Percentiles rank a stretch among this genome's conserved stretches.
Evolutionary conservation across 768 basidiomycete species (phyloP).

Genomic region (Phylloporus scabripes): DNA sequence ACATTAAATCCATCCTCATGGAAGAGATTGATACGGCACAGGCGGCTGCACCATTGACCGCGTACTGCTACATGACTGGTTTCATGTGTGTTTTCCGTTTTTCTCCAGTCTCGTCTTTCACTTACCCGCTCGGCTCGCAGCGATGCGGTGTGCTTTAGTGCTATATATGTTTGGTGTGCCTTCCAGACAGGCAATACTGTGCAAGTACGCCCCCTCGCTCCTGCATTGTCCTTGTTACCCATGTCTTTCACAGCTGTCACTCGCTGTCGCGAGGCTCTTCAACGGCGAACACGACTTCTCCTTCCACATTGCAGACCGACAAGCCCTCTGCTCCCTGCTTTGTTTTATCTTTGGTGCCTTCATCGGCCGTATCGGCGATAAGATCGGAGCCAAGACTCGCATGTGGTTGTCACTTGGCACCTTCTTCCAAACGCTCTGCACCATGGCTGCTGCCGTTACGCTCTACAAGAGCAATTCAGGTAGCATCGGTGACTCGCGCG

Average conservation of each 20-base stretch:
- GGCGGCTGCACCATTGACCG: conserved; percentile 50
- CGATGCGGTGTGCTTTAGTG: conserved; percentile 69
- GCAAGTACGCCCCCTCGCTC: conserved; percentile 38
- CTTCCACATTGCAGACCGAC: conserved; percentile 80
- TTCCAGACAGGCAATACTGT: conserved; percentile 80
- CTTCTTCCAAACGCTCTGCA: conserved; percentile 68
- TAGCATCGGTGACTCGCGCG: conserved; percentile 49
- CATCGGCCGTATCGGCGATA: conserved; percentile 80
- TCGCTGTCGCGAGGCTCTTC: conserved; percentile 82
- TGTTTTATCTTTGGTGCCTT: conserved; percentile 76
- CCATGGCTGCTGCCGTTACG: conserved; percentile 63
- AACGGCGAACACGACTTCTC: conserved; percentile 43
- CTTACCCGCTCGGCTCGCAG: conserved; percentile 29
- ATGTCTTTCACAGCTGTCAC: conserved; percentile 1
- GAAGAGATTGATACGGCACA: conserved; percentile 23
- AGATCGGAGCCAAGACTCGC: conserved; percentile 66
- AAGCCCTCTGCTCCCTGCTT: conserved; percentile 75
- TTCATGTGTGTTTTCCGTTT: conserved; percentile 49
- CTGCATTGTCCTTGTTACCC: not conserved
- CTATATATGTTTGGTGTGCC: conserved; percentile 79
- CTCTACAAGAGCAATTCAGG: conserved; percentile 65
- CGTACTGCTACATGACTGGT: conserved; percentile 76
- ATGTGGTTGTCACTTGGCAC: conserved; percentile 71
- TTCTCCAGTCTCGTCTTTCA: not conserved
- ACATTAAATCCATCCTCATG: conserved; percentile 10